These are phyloP conservation scores for Penicillium aurantiogriseum DNA, from an alignment of 2,329 filamentous ascomycete species.

Conservation along the genomic window DNA sequence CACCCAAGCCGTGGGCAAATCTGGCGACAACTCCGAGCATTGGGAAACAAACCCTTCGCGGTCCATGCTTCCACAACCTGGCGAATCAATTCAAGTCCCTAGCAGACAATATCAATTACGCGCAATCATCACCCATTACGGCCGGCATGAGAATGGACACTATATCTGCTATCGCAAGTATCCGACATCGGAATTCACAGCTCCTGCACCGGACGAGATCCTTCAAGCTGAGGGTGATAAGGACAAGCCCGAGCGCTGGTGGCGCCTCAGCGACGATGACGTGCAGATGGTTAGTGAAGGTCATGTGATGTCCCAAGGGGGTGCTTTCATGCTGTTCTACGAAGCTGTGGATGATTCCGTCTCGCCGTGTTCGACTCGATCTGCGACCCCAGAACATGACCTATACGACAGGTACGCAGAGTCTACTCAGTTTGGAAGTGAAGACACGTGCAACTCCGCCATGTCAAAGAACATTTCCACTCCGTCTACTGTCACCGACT, in stretches of 20 bases:
- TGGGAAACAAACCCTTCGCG: constrained; percentile 68
- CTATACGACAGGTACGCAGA: constrained; percentile 15
- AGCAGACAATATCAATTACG: constrained; percentile 67
- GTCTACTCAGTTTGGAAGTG: constrained; percentile 14
- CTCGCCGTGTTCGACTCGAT: neutral
- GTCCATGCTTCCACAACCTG: constrained; percentile 70
- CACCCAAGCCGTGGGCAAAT: constrained; percentile 40
- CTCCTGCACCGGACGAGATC: constrained; percentile 31
- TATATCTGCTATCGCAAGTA: constrained; percentile 88
- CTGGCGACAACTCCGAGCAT: constrained; percentile 54
- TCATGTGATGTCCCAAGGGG: constrained; percentile 70
- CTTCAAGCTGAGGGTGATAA: constrained; percentile 35
- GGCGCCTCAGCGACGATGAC: constrained; percentile 84
- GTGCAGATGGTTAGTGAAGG: constrained; percentile 73
- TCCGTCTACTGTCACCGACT: constrained; percentile 28
- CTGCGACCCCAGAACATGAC: constrained; percentile 3
- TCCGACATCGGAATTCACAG: constrained; percentile 42
- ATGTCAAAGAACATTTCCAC: constrained; percentile 30
- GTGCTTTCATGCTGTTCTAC: constrained; percentile 97
- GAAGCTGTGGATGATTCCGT: constrained; percentile 60
- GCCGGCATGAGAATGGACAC: constrained; percentile 90
- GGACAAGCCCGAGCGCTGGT: constrained; percentile 65
- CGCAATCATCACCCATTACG: constrained; percentile 84
- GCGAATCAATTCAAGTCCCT: constrained; percentile 52
- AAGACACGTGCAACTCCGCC: constrained; percentile 21